These are phyloP conservation scores for Zizania palustris DNA, from an alignment of 202 grass and related monocot species.

Conservation along the genomic window DNA sequence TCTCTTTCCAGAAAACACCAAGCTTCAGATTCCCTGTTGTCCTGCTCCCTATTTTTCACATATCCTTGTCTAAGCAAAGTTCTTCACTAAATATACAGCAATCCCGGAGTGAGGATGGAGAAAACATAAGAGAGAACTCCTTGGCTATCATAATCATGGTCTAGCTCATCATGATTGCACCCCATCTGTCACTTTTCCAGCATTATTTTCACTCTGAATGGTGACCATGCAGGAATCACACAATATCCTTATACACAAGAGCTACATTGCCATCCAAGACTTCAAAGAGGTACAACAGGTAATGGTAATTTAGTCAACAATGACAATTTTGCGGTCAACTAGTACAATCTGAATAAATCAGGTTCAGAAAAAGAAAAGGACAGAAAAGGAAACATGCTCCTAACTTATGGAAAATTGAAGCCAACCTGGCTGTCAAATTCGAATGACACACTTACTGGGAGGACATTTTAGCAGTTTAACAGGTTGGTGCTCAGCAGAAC, in stretches of 20 bases:
- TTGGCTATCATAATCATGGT: neutral
- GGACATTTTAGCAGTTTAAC: constrained; percentile 2
- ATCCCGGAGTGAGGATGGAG: neutral
- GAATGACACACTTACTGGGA: constrained; percentile 16
- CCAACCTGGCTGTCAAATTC: constrained; percentile 20
- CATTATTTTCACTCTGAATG: neutral
- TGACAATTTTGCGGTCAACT: constrained; percentile 41
- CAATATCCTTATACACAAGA: constrained; percentile 41
- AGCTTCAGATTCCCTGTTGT: neutral
- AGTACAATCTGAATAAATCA: constrained; percentile 55
- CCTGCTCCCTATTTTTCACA: neutral
- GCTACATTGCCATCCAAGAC: constrained; percentile 23
- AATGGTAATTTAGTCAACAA: constrained; percentile 34
- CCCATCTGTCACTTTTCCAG: constrained; percentile 1
- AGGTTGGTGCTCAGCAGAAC: constrained; percentile 59
- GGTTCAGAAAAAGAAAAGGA: neutral
- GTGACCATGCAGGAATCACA: neutral
- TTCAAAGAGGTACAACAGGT: constrained; percentile 28
- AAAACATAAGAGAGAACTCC: neutral
- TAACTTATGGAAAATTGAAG: constrained; percentile 39
- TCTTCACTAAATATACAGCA: neutral
- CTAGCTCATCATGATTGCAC: neutral
- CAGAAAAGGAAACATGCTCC: constrained; percentile 15
- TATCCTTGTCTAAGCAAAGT: neutral
- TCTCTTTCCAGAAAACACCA: neutral